Percentiles rank a stretch among this genome's conserved stretches.
These are phyloP conservation scores for Colletotrichum somersetense DNA, from an alignment of 2,329 filamentous ascomycete species.

Conservation along the genomic window DNA sequence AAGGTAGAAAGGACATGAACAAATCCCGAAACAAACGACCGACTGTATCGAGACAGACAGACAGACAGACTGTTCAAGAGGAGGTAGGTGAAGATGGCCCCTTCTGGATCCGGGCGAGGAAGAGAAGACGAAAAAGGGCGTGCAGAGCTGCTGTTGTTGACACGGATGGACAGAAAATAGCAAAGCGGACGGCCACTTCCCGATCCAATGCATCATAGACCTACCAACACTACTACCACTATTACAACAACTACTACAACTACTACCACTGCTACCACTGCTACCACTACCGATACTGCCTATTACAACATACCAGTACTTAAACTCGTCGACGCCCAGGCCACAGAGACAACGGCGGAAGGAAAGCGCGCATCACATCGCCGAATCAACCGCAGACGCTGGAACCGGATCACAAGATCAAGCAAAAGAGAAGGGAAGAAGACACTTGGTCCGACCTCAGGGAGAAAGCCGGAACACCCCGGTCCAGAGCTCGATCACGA, in stretches of 20 bases:
- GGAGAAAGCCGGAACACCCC: conserved; percentile 2
- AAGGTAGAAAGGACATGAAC: conserved; percentile 14
- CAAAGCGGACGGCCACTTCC: conserved; percentile 7
- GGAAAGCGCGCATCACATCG: background rate
- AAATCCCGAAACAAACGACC: background rate
- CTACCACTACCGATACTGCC: too few species aligned
- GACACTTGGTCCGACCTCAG: background rate
- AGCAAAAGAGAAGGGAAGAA: conserved; percentile 9
- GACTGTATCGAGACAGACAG: background rate
- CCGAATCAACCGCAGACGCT: conserved; percentile 11
- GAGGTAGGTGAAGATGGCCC: conserved; percentile 28
- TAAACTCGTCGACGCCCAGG: conserved; percentile 25
- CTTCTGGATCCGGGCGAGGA: background rate
- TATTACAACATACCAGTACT: background rate
- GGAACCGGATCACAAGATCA: conserved; percentile 14
- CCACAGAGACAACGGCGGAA: background rate
- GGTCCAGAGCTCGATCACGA: background rate
- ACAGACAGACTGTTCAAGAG: conserved; percentile 24
- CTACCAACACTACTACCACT: background rate
- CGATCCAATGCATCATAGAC: conserved; percentile 26
- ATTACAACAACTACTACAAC: too few species aligned
- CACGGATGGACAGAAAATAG: conserved; percentile 15
- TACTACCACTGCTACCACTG: too few species aligned
- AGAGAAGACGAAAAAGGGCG: background rate
- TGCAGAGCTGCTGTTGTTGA: conserved; percentile 33